phyloP scores from a whole-genome alignment of 768 basidiomycete genomes.

The Lactarius tabidus region DNA sequence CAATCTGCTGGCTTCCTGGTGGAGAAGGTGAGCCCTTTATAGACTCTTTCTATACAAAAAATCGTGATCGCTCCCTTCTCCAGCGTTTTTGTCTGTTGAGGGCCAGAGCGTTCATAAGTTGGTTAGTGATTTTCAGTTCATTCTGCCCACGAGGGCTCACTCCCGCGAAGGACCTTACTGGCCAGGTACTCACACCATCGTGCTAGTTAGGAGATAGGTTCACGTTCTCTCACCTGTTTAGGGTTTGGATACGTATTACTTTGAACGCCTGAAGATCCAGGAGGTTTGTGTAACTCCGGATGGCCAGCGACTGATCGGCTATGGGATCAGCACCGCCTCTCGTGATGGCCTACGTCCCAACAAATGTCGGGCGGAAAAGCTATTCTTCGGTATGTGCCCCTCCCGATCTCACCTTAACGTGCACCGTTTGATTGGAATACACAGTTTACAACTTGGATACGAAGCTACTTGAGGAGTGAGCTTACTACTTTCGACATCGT shows the following conservation, averaged over 20 bases:
- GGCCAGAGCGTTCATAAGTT: background rate
- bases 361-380: conserved; percentile 69
- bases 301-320: conserved; percentile 55
- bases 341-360: conserved; percentile 60
- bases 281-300: conserved; percentile 72
- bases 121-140: background rate
- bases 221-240: conserved; percentile 1
- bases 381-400: conserved; percentile 57
- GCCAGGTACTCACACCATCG: conserved; percentile 33
- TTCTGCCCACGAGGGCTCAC: background rate
- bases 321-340: conserved; percentile 61
- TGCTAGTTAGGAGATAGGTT: background rate
- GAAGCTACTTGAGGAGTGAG: background rate
- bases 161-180: conserved; percentile 53
- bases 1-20: conserved; percentile 63
- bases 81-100: background rate
- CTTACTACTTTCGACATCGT: background rate
- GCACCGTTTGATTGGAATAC: background rate
- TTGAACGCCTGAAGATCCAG: conserved; percentile 60
- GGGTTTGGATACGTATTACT: conserved; percentile 52
- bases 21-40: conserved; percentile 64
- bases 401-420: background rate
- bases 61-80: background rate
- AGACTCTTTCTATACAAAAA: background rate
- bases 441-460: conserved; percentile 61